phyloP scores from a whole-genome alignment of 169 alveolate genomes.

The Babesia ovata region DNA sequence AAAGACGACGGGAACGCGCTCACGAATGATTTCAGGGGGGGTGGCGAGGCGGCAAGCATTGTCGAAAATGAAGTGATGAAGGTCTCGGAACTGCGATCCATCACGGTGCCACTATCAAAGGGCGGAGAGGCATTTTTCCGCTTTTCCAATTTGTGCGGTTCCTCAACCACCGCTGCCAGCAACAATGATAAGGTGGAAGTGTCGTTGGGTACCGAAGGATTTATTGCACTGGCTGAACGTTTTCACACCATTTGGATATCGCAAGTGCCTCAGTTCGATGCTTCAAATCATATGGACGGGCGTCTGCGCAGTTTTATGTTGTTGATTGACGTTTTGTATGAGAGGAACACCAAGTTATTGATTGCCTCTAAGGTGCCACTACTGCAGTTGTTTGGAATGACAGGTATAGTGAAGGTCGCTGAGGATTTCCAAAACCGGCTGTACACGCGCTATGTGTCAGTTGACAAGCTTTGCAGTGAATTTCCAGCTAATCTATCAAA shows the following conservation, averaged over 20 bases:
- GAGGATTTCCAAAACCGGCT: slow-evolving; percentile 10
- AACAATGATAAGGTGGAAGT: not conserved
- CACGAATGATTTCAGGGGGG: not conserved
- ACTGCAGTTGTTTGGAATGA: slow-evolving; percentile 50
- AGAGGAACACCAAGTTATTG: slow-evolving; percentile 18
- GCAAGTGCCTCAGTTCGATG: slow-evolving; percentile 62
- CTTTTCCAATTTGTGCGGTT: slow-evolving; percentile 47
- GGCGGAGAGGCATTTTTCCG: slow-evolving; percentile 53
- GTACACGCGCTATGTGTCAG: not conserved
- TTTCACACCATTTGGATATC: slow-evolving; percentile 45
- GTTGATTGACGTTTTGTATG: slow-evolving; percentile 61
- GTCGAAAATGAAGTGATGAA: slow-evolving; percentile 10
- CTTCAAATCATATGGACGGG: slow-evolving; percentile 29
- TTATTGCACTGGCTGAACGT: slow-evolving; percentile 15
- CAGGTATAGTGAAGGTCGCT: slow-evolving; percentile 52
- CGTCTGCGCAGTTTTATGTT: slow-evolving; percentile 54
- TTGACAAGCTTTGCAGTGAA: not conserved
- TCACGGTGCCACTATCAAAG: slow-evolving; percentile 26
- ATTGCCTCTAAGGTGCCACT: slow-evolving; percentile 32
- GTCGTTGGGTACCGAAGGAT: slow-evolving; percentile 55
- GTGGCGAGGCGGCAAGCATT: not conserved
- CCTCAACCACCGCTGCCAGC: not conserved
- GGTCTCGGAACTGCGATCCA: slow-evolving; percentile 41
- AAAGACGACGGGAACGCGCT: not conserved
- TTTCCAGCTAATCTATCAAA: not conserved